These are phyloP conservation scores for Aspergillus brunneoviolaceus DNA, from an alignment of 2,329 filamentous ascomycete species.

Conservation along the genomic window DNA sequence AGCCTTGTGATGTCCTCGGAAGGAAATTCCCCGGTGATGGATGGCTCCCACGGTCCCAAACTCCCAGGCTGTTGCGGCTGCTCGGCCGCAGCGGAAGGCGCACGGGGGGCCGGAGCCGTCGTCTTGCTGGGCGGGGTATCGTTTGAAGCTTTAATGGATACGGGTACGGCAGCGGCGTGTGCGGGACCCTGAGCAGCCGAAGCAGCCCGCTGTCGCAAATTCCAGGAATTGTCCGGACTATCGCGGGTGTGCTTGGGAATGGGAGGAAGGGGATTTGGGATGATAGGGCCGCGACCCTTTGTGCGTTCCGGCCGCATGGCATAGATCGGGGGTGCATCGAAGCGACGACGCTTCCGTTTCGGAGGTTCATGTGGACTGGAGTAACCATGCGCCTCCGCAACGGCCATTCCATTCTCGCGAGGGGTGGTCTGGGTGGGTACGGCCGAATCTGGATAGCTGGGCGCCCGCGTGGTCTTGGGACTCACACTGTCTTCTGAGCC, in stretches of 20 bases:
- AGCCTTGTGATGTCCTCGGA: slow-evolving; percentile 71
- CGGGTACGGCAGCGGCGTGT: slow-evolving; percentile 17
- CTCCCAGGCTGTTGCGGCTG: slow-evolving; percentile 25
- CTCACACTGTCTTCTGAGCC: slow-evolving; percentile 73
- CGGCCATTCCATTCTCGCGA: slow-evolving; percentile 28
- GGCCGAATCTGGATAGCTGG: slow-evolving; percentile 27
- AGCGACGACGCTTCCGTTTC: slow-evolving; percentile 51
- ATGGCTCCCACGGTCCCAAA: slow-evolving; percentile 50
- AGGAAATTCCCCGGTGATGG: slow-evolving; percentile 68
- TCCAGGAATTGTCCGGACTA: slow-evolving; percentile 22
- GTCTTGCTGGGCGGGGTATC: slow-evolving; percentile 29
- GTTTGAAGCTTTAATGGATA: slow-evolving; percentile 22
- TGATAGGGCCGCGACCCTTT: slow-evolving; percentile 42
- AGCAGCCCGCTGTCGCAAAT: slow-evolving; percentile 23
- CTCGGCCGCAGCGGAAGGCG: slow-evolving; percentile 16
- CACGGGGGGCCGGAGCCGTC: not conserved
- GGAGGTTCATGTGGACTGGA: slow-evolving; percentile 37
- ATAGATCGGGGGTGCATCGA: slow-evolving; percentile 55
- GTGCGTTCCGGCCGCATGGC: slow-evolving; percentile 46
- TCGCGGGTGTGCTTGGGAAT: slow-evolving; percentile 35
- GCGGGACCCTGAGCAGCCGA: slow-evolving; percentile 18
- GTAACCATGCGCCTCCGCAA: slow-evolving; percentile 17
- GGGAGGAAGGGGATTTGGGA: slow-evolving; percentile 37
- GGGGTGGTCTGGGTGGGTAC: slow-evolving; percentile 24
- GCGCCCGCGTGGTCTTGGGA: slow-evolving; percentile 62